These are phyloP conservation scores for Colletotrichum phormii DNA, from an alignment of 2,329 filamentous ascomycete species.

Conservation along the genomic window DNA sequence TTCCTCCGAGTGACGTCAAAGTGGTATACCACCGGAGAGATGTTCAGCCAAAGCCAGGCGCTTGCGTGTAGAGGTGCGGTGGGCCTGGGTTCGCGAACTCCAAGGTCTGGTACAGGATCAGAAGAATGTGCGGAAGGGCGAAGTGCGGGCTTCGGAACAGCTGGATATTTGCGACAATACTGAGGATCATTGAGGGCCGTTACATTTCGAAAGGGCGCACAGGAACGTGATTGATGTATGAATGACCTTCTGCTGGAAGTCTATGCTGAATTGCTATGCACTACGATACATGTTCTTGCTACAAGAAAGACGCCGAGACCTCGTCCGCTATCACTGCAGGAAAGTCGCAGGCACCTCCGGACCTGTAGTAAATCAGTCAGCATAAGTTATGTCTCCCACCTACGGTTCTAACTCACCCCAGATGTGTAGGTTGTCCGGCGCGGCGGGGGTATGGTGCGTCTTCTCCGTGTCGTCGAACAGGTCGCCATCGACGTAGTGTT, in stretches of 20 bases:
- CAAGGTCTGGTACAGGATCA: too few relatives aligned
- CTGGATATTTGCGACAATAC: not conserved
- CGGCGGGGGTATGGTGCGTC: conserved; percentile 53
- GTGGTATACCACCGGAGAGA: not conserved
- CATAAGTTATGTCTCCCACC: not conserved
- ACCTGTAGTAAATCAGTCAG: conserved; percentile 23
- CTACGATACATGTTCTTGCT: not conserved
- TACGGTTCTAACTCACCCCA: conserved; percentile 51
- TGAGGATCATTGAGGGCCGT: too few relatives aligned
- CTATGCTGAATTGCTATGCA: not conserved
- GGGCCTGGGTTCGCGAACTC: too few relatives aligned
- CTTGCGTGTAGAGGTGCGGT: not conserved
- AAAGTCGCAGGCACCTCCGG: conserved; percentile 38
- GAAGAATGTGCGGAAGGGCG: too few relatives aligned
- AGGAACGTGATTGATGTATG: too few relatives aligned
- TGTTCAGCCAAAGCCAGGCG: not conserved
- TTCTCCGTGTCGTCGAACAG: conserved; percentile 67
- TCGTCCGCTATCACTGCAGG: conserved; percentile 19
- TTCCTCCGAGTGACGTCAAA: conserved; percentile 1
- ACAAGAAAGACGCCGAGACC: not conserved
- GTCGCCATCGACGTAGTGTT: conserved; percentile 80
- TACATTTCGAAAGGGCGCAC: not conserved
- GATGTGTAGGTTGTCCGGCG: conserved; percentile 56
- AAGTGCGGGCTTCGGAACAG: not conserved
- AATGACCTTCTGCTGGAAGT: not conserved